Evolutionary conservation across 2,329 filamentous ascomycete species (phyloP), one percentile per base, ranked within the genome.

Genomic region (Metarhizium guizhouense): DNA sequence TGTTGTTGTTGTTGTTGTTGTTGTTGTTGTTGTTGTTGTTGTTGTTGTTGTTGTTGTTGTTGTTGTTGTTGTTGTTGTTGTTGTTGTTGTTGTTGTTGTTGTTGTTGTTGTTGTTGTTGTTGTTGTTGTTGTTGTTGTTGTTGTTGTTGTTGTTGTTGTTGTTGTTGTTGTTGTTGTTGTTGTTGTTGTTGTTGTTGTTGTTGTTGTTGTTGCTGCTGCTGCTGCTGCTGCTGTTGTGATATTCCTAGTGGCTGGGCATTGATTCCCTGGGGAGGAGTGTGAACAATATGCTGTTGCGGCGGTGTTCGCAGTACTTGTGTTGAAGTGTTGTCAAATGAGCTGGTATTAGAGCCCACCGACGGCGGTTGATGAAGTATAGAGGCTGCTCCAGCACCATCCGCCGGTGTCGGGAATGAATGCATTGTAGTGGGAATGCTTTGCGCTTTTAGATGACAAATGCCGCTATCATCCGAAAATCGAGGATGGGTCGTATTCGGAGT

Each of bases 121-220:
- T 69, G 70, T n/a, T 65, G 51, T 51, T 70, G 65, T 8, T 69
- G 70, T n/a, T 65, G 51, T 51, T 70, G 65, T 8, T 69, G 70
- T n/a, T 65, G 51, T 51, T 70, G 65, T 8, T 69, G 70, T n/a
- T 65, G 51, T 51, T 70, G 65, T 8, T 69, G 70, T n/a, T 65
- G 51, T 51, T 70, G 65, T 8, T 69, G 70, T n/a, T 65, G 51
- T 51, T 70, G 65, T 8, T 69, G 70, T n/a, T 65, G 51, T 51
- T 70, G 65, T 8, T 69, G 70, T n/a, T 65, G 51, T 34, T 25
- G 25, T 51, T 70, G 65, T 8, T 69, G 70, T n/a, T 65, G 51
- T 4, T 53, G 51, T 20, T 64, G 64, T 32, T 58, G 58, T 30
- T 57, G 61, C 4, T 48, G 54, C n/a, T 34, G 32, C 32, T 7